phyloP scores from a whole-genome alignment of 305 asterid species.

The Petunia hybrid region DNA sequence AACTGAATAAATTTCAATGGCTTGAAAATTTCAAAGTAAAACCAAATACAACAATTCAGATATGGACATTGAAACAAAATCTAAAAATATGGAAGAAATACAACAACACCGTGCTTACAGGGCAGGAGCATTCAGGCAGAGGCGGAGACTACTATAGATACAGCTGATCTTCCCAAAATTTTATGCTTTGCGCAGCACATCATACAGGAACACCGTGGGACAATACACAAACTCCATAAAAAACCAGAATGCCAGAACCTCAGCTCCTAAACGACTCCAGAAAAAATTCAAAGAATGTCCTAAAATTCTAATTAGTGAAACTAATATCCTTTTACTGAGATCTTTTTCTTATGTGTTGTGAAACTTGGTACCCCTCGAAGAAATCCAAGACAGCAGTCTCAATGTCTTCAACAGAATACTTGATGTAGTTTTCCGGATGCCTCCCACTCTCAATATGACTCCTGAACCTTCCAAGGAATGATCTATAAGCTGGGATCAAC shows the following conservation, averaged over 20 bases:
- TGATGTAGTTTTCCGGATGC: constrained; percentile 81
- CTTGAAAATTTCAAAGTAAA: constrained; percentile 40
- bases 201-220: constrained; percentile 26
- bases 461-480: constrained; percentile 76
- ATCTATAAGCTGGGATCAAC: constrained; percentile 75
- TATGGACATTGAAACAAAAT: constrained; percentile 58
- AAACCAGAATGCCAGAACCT: constrained; percentile 47
- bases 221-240: constrained; percentile 32
- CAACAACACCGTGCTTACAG: constrained; percentile 63
- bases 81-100: constrained; percentile 47
- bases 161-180: constrained; percentile 20
- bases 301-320: constrained; percentile 55
- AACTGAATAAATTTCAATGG: not conserved
- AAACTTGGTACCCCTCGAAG: constrained; percentile 68
- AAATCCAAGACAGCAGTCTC: constrained; percentile 75
- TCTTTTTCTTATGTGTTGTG: constrained; percentile 71
- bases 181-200: constrained; percentile 35
- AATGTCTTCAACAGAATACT: constrained; percentile 77
- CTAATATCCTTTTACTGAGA: constrained; percentile 49
- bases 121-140: constrained; percentile 58
- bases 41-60: constrained; percentile 52
- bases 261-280: constrained; percentile 51
- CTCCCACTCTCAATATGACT: constrained; percentile 79
- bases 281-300: constrained; percentile 66
- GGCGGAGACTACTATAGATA: constrained; percentile 43